phyloP scores from a whole-genome alignment of 2,329 filamentous ascomycete species.

The Trichoderma koningii region DNA sequence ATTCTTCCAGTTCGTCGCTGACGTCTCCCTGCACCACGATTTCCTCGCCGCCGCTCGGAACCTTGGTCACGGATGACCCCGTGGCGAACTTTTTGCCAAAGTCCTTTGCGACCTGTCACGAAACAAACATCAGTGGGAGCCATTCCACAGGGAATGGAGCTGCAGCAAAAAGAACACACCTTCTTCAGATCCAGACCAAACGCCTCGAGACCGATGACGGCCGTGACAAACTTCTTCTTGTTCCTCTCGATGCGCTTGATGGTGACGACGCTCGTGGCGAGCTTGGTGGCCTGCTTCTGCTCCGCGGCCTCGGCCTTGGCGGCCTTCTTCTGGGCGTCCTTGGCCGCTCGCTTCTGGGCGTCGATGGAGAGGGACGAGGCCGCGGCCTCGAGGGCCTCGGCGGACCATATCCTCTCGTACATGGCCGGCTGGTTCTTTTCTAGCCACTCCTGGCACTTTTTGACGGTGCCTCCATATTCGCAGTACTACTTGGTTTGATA shows the following conservation, averaged over 20 bases:
- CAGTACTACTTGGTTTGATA: conserved; percentile 71
- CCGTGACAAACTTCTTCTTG: conserved; percentile 95
- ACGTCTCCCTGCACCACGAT: conserved; percentile 98
- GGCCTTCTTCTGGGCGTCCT: conserved; percentile 95
- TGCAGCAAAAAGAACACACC: conserved; percentile 38
- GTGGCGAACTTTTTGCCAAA: conserved; percentile 99
- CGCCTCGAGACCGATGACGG: conserved; percentile 84
- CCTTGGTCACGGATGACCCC: conserved; percentile 87
- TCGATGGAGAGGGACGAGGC: conserved; percentile 85
- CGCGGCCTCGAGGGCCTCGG: conserved; percentile 82
- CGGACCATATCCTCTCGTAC: conserved; percentile 81
- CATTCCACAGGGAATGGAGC: neutral
- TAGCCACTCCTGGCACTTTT: conserved; percentile 98
- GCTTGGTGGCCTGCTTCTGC: conserved; percentile 77
- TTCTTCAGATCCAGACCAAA: conserved; percentile 95
- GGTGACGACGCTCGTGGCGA: conserved; percentile 77
- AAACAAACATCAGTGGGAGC: neutral
- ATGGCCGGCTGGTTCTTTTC: conserved; percentile 70
- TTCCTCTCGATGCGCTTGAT: conserved; percentile 98
- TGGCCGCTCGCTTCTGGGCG: conserved; percentile 90
- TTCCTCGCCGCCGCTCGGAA: conserved; percentile 83
- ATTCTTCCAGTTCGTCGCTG: conserved; percentile 91
- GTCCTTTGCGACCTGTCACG: conserved; percentile 75
- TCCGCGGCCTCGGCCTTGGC: conserved; percentile 89
- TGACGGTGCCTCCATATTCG: conserved; percentile 94